phyloP scores from a whole-genome alignment of 176 grass and related monocot species.

The Bothriochloa decipiens region DNA sequence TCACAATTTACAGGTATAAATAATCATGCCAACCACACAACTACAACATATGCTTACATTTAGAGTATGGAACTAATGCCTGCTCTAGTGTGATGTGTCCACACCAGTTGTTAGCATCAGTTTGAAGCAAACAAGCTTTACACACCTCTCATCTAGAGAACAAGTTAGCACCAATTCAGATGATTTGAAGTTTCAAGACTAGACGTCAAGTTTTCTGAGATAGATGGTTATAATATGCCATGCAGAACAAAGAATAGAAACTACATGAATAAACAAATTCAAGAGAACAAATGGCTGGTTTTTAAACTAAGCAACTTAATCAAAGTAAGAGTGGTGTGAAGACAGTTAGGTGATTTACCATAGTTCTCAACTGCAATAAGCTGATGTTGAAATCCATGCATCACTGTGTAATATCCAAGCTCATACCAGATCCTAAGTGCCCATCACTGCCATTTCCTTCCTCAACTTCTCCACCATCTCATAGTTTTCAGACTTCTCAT shows the following conservation, averaged over 20 bases:
- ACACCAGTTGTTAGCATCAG: not conserved
- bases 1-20: not conserved
- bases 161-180: not conserved
- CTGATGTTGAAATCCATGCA: not conserved
- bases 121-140: not conserved
- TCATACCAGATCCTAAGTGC: conserved; percentile 12
- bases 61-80: not conserved
- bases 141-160: not conserved
- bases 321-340: not conserved
- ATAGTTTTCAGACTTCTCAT: conserved; percentile 41
- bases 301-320: not conserved
- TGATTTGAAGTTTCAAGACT: not conserved
- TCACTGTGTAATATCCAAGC: conserved; percentile 10
- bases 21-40: not conserved
- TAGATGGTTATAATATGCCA: conserved; percentile 1
- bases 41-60: not conserved
- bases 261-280: not conserved
- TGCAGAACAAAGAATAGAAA: conserved; percentile 3
- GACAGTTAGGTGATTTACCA: conserved; percentile 11
- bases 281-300: not conserved
- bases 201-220: not conserved
- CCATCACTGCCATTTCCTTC: conserved; percentile 52
- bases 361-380: conserved; percentile 7
- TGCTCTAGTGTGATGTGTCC: not conserved
- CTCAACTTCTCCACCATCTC: conserved; percentile 60